phyloP scores from a whole-genome alignment of 1,139 yeast genomes.

The Geotrichum aggregatum region DNA sequence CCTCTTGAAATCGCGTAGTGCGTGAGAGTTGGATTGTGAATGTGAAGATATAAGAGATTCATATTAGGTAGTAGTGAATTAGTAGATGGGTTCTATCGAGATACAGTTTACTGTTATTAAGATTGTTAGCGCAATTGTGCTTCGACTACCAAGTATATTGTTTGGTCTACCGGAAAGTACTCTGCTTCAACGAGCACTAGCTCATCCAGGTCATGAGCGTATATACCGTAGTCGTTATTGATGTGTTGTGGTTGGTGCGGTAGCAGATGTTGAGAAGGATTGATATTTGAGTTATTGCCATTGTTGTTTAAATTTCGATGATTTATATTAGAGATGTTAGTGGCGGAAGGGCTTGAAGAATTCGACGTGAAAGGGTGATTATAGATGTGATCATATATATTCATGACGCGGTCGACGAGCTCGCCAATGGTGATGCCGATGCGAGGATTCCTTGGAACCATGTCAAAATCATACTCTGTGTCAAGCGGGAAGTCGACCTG shows the following conservation, averaged over 20 bases:
- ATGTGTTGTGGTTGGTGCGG: background rate
- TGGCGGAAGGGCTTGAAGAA: too few species aligned
- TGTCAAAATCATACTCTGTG: constrained; percentile 4
- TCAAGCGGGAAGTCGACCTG: constrained; percentile 10
- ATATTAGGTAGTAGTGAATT: background rate
- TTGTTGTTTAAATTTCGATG: too few species aligned
- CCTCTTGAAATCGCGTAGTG: constrained; percentile 25
- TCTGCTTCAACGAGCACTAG: constrained; percentile 8
- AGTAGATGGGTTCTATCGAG: background rate
- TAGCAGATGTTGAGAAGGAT: background rate
- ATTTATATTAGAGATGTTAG: too few species aligned
- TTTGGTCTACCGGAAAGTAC: constrained; percentile 7
- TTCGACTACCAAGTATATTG: constrained; percentile 2
- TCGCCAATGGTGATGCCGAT: constrained; percentile 6
- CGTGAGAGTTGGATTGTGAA: background rate
- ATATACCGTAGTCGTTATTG: constrained; percentile 5
- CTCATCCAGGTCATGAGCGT: constrained; percentile 7
- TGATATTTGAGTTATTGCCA: background rate
- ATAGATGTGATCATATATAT: constrained; percentile 4
- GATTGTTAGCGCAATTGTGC: background rate
- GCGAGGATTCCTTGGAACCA: background rate
- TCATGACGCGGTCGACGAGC: constrained; percentile 6
- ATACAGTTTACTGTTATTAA: background rate
- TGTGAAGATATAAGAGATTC: background rate
- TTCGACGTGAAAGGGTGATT: constrained; percentile 1